phyloP scores from a whole-genome alignment of 2,329 filamentous ascomycete genomes.

The Calcarisporium arbuscula region DNA sequence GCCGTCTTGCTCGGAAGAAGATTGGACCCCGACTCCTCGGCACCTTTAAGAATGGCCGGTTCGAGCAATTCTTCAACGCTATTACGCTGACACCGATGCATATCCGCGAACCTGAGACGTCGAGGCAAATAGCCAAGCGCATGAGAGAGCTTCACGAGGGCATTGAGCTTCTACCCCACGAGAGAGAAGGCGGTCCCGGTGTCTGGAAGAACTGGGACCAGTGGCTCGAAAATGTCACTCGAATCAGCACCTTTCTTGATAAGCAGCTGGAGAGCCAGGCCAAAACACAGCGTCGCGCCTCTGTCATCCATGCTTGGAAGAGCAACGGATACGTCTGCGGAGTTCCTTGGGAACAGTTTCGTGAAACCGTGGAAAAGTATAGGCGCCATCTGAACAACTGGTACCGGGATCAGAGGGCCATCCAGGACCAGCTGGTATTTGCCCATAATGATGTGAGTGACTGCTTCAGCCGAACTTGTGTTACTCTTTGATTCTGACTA shows the following conservation, averaged over 20 bases:
- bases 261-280: constrained; percentile 47
- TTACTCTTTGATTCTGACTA: background rate
- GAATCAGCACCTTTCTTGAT: constrained; percentile 51
- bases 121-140: constrained; percentile 89
- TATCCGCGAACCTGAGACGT: constrained; percentile 74
- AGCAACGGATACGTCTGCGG: constrained; percentile 72
- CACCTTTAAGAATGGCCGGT: constrained; percentile 89
- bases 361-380: constrained; percentile 68
- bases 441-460: constrained; percentile 91
- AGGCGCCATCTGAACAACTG: constrained; percentile 64
- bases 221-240: constrained; percentile 66
- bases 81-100: constrained; percentile 71
- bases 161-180: constrained; percentile 74
- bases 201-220: constrained; percentile 94
- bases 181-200: constrained; percentile 71
- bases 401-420: constrained; percentile 59
- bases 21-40: constrained; percentile 89
- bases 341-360: constrained; percentile 74
- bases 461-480: too few relatives aligned
- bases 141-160: constrained; percentile 96
- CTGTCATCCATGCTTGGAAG: constrained; percentile 52
- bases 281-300: constrained; percentile 15
- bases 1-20: constrained; percentile 79
- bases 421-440: constrained; percentile 78
- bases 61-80: constrained; percentile 90